These are phyloP conservation scores for Schwanniomyces pseudopolymorphus DNA, from an alignment of 805 yeast genomes.

Conservation along the genomic window DNA sequence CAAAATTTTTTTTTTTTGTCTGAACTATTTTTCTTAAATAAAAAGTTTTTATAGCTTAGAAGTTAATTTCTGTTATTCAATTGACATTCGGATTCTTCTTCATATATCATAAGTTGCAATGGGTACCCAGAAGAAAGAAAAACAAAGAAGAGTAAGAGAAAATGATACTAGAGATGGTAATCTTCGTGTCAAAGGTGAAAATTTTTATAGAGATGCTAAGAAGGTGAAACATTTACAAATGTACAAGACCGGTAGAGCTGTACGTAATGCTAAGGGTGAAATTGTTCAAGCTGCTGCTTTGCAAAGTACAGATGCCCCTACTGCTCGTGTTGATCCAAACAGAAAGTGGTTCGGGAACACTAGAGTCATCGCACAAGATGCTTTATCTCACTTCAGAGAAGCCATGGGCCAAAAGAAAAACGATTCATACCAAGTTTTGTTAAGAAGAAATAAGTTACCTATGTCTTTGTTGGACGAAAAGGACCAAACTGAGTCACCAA, in stretches of 20 bases:
- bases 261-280: constrained; percentile 84
- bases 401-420: constrained; percentile 85
- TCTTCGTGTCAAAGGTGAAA: constrained; percentile 92
- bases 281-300: constrained; percentile 82
- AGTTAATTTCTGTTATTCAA: neutral
- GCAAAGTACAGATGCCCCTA: constrained; percentile 84
- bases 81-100: neutral
- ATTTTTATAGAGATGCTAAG: constrained; percentile 92
- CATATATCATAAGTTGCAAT: constrained; percentile 33
- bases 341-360: constrained; percentile 98
- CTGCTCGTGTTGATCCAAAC: constrained; percentile 93
- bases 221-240: constrained; percentile 85
- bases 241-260: constrained; percentile 91
- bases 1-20: neutral
- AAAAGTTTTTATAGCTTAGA: neutral
- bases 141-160: constrained; percentile 79
- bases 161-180: constrained; percentile 85
- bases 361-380: constrained; percentile 96
- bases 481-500: constrained; percentile 73
- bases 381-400: constrained; percentile 87
- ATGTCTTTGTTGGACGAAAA: constrained; percentile 92
- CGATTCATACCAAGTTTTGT: constrained; percentile 80
- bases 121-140: constrained; percentile 95
- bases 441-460: constrained; percentile 89
- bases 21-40: neutral